Conservation (phyloP, 176 grass and related monocot genomes). For the Eleusine indica region DNA sequence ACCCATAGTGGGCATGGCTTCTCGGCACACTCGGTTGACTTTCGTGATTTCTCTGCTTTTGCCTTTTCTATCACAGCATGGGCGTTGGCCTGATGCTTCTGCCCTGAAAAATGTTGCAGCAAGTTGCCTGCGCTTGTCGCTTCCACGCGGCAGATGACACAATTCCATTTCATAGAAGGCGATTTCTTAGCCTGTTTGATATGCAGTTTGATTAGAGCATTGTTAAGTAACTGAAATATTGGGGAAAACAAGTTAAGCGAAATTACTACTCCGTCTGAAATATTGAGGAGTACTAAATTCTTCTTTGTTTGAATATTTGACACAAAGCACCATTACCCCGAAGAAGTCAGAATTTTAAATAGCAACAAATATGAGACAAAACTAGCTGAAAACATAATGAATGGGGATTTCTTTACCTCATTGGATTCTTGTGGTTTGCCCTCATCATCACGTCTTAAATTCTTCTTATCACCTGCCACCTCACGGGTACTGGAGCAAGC, state of each 20-base stretch:
- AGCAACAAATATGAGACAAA: background rate
- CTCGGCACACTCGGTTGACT: background rate
- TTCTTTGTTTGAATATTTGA: background rate
- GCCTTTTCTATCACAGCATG: background rate
- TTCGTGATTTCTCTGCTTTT: background rate
- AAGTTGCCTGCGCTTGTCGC: slow-evolving; percentile 29
- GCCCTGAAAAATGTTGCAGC: slow-evolving; percentile 30
- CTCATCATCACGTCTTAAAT: no score
- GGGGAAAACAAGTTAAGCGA: no score
- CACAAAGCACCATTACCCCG: background rate
- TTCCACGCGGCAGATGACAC: slow-evolving; percentile 27
- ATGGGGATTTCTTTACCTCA: slow-evolving; percentile 25
- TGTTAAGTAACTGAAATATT: no score
- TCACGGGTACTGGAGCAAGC: background rate
- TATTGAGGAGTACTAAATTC: background rate
- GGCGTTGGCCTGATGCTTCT: slow-evolving; percentile 27
- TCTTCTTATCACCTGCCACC: background rate
- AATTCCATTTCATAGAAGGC: slow-evolving; percentile 31
- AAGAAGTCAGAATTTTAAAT: background rate
- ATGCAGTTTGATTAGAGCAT: no score
- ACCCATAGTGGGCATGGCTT: background rate
- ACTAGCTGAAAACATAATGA: no score
- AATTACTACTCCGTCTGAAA: no score
- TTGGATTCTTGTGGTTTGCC: background rate
- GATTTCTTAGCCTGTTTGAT: background rate